Evolutionary conservation across 164 flowering plant species (phyloP).

Genomic region (Stephania japonica): DNA sequence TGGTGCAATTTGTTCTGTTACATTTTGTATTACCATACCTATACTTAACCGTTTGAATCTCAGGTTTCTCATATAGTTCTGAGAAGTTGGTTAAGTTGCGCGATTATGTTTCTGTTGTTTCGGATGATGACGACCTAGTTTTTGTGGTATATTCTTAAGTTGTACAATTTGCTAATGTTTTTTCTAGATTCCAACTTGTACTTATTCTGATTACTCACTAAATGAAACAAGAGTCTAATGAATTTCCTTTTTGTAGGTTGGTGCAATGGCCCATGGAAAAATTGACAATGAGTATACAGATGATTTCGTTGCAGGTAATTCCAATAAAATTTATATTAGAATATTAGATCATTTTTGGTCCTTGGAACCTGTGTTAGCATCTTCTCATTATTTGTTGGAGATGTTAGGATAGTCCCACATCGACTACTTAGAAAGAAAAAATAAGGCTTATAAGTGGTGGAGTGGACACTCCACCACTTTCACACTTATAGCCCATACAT

Average conservation of each 20-base stretch:
- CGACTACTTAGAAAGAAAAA: no score
- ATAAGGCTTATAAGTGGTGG: no score
- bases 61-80: slow-evolving; percentile 86
- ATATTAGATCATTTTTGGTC: not conserved
- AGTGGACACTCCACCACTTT: no score
- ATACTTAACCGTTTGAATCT: not conserved
- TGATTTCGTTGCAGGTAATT: slow-evolving; percentile 57
- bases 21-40: not conserved
- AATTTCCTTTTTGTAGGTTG: slow-evolving; percentile 40
- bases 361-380: not conserved
- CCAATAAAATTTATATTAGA: not conserved
- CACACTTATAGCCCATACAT: no score
- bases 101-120: slow-evolving; percentile 42
- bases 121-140: slow-evolving; percentile 50
- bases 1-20: not conserved
- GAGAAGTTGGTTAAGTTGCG: slow-evolving; percentile 48
- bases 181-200: not conserved
- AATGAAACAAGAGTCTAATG: not conserved
- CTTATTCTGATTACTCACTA: not conserved
- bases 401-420: no score
- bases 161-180: not conserved
- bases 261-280: slow-evolving; percentile 84
- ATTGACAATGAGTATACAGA: slow-evolving; percentile 52
- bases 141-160: slow-evolving; percentile 61
- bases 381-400: not conserved